These are phyloP conservation scores for Pyricularia sp. DNA, from an alignment of 2,329 filamentous ascomycete species.

Conservation along the genomic window DNA sequence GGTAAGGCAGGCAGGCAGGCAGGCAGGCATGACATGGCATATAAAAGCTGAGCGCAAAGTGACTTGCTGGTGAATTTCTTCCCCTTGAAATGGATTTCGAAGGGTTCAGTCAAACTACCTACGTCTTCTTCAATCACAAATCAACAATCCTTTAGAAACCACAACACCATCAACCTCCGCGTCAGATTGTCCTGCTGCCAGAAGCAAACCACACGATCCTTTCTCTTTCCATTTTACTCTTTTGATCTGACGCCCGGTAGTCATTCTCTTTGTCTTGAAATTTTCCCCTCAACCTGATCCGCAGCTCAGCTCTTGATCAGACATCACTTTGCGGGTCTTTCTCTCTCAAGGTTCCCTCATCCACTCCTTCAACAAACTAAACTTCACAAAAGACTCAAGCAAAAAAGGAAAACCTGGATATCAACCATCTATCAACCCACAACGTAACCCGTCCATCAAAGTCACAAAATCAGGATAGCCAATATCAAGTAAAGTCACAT, in stretches of 20 bases:
- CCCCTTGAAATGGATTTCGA: background rate
- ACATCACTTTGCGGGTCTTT: background rate
- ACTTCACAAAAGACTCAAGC: background rate
- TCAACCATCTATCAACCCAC: background rate
- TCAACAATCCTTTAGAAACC: background rate
- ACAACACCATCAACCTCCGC: background rate
- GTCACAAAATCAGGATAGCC: background rate
- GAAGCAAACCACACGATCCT: background rate
- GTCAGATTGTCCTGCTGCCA: background rate
- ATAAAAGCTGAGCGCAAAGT: background rate
- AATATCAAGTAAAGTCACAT: background rate
- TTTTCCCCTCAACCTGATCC: background rate
- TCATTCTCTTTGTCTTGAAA: background rate
- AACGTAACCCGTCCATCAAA: background rate
- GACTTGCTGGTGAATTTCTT: background rate
- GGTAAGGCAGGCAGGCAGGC: no score
- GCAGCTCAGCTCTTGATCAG: background rate
- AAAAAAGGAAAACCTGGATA: background rate
- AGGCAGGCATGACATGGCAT: background rate
- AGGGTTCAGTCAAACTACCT: background rate
- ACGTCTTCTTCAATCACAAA: background rate
- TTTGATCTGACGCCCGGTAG: background rate
- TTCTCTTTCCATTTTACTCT: background rate
- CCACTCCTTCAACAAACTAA: background rate
- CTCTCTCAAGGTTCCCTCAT: background rate